Conservation (phyloP, 441 rosid genomes). For the Sinapis alba region DNA sequence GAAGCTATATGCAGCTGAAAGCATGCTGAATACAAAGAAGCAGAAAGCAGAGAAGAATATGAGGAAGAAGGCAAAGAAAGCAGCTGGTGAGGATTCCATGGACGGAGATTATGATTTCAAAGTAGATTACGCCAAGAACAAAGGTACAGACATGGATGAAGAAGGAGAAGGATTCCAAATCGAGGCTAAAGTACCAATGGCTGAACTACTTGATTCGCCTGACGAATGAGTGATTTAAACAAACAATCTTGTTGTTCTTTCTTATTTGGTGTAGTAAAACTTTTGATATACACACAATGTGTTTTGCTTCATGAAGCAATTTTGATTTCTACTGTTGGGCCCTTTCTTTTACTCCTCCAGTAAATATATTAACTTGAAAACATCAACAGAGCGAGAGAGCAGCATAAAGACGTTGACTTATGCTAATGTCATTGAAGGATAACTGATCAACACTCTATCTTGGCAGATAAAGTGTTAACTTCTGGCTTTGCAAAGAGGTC, state of each 20-base stretch:
- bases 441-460: not conserved
- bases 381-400: too few species aligned
- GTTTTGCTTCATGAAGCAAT: slow-evolving; percentile 9
- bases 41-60: slow-evolving; percentile 80
- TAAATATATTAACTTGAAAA: not conserved
- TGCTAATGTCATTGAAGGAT: not conserved
- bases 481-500: too few species aligned
- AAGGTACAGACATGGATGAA: slow-evolving; percentile 50
- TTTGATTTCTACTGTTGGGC: slow-evolving; percentile 12
- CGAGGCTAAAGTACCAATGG: slow-evolving; percentile 55
- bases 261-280: not conserved
- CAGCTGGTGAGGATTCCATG: slow-evolving; percentile 51
- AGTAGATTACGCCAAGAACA: slow-evolving; percentile 63
- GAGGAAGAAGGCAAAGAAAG: slow-evolving; percentile 63
- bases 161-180: slow-evolving; percentile 43
- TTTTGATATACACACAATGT: not conserved
- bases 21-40: slow-evolving; percentile 71
- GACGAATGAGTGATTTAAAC: slow-evolving; percentile 41
- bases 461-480: not conserved
- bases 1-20: slow-evolving; percentile 68
- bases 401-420: not conserved
- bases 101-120: slow-evolving; percentile 82
- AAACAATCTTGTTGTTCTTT: not conserved
- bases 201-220: slow-evolving; percentile 48
- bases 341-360: not conserved